Evolutionary conservation across 805 yeast genomes (phyloP), one percentile per base, ranked within the genome.

Genomic region (Saturnispora saitoi): DNA sequence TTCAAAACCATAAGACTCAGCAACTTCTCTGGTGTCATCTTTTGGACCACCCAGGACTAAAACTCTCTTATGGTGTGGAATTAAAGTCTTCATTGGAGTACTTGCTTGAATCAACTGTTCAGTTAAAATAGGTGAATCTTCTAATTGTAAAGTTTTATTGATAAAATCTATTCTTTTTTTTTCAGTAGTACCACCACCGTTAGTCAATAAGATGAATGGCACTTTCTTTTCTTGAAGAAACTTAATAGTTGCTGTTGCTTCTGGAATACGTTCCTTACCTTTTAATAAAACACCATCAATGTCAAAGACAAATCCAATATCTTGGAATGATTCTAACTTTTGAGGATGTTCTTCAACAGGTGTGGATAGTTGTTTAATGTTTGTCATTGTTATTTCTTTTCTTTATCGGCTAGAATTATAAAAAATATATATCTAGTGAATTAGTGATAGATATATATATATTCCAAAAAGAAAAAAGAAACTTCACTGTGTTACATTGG

Each of bases 281-380:
- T 90, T 77, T 19, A 90, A 60, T 20, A 90, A 68, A 9, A 90
- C 97, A 7, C 97, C 97, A 65, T 90, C 97, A 49, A 90, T 89
- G 56, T 67, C 71, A 48, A 67, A 67, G 2, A 58, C 70, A 48
- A 67, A 67, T 1, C 66, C 71, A 38, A 63, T 46, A 10, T 60
- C 58, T 34, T 52, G 54, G 12, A 44, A 40, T 4, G 24, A 30
- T 20, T 43, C 46, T 10, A 53, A 20, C 29, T 51, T 48, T 32
- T 36, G 34, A n/a, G 43, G 38, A 6, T 39, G 17, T 43, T 53
- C 56, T 17, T 44, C 34, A 28, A 53, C 52, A 11, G 56, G 56
- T 1, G 47, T 45, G 2, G 56, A 53, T 30, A 51, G 29, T 31
- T 48, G 56, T 40, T 17, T 40, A 34, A 50, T 19, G 26, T 38